Evolutionary conservation across 164 flowering plant species (phyloP).

Genomic region (Platanus orientalis): DNA sequence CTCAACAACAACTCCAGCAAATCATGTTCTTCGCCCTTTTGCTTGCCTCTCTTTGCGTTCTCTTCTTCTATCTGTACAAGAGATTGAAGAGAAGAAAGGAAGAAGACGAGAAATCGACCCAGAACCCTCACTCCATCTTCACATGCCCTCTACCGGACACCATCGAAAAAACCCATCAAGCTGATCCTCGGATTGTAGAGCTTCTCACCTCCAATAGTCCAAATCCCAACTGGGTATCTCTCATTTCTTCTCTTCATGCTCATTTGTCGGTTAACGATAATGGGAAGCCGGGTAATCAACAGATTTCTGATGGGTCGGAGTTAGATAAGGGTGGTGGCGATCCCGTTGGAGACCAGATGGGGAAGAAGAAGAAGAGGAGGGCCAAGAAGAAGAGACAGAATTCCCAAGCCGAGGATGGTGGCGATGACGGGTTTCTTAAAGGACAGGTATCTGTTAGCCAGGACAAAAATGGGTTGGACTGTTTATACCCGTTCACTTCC

Average conservation of each 20-base stretch:
- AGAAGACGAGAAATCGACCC: conserved; percentile 12
- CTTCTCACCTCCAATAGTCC: conserved; percentile 39
- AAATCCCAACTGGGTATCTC: conserved; percentile 36
- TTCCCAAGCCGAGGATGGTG: conserved; percentile 23
- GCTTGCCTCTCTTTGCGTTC: conserved; percentile 18
- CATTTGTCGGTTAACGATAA: conserved; percentile 1
- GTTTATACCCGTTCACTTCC: conserved; percentile 66
- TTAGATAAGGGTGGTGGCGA: conserved; percentile 17
- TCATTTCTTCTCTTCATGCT: conserved; percentile 3
- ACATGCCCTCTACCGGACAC: conserved; percentile 1
- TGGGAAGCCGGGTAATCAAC: conserved; percentile 6
- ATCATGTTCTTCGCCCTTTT: conserved; percentile 22
- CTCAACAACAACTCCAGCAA: background rate
- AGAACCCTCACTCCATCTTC: conserved; percentile 12
- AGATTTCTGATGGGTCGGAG: conserved; percentile 26
- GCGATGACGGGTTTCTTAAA: conserved; percentile 12
- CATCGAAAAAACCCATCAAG: conserved; percentile 7
- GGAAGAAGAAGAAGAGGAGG: conserved; percentile 39
- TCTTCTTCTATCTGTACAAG: conserved; percentile 24
- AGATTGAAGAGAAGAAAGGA: conserved; percentile 12
- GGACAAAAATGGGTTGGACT: conserved; percentile 37
- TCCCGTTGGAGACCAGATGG: conserved; percentile 15
- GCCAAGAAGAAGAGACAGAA: conserved; percentile 40
- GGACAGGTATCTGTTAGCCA: conserved; percentile 13
- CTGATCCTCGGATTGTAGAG: conserved; percentile 40